phyloP scores from a whole-genome alignment of 352 stramenopile species.

The Phytopythium chamaehyphon region DNA sequence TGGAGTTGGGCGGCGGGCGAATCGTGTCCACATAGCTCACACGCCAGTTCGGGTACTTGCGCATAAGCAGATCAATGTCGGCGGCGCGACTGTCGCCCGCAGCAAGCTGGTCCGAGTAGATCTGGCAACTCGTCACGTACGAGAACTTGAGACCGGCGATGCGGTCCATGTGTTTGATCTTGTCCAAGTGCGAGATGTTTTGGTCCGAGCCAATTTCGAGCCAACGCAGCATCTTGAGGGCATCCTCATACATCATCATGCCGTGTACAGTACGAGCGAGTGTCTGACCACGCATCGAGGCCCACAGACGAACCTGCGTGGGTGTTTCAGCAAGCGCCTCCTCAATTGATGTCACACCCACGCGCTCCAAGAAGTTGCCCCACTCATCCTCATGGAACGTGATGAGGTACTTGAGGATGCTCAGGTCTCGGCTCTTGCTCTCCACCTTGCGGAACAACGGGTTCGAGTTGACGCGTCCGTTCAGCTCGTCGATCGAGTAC shows the following conservation, averaged over 20 bases:
- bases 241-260: conserved; percentile 91
- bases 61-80: conserved; percentile 97
- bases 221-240: conserved; percentile 87
- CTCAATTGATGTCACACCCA: conserved; percentile 68
- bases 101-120: conserved; percentile 82
- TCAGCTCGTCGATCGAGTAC: conserved; percentile 82
- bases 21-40: conserved; percentile 89
- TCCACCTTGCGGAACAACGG: conserved; percentile 85
- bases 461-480: conserved; percentile 77
- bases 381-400: conserved; percentile 88
- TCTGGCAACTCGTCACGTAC: conserved; percentile 89
- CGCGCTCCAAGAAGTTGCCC: conserved; percentile 85
- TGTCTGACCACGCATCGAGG: conserved; percentile 83
- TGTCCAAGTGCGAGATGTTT: conserved; percentile 80
- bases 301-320: conserved; percentile 83
- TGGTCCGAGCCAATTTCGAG: conserved; percentile 85
- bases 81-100: conserved; percentile 72
- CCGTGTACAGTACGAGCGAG: conserved; percentile 83
- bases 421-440: conserved; percentile 77
- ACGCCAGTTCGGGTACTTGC: conserved; percentile 93
- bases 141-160: conserved; percentile 87
- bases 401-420: conserved; percentile 87
- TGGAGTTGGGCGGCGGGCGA: conserved; percentile 57
- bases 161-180: conserved; percentile 88
- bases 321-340: conserved; percentile 78